Percentiles rank a stretch among this genome's conserved stretches.
Evolutionary conservation across 1,284 basidiomycete genomes (phyloP).

Genomic region (Microbotryomycetes sp.): DNA sequence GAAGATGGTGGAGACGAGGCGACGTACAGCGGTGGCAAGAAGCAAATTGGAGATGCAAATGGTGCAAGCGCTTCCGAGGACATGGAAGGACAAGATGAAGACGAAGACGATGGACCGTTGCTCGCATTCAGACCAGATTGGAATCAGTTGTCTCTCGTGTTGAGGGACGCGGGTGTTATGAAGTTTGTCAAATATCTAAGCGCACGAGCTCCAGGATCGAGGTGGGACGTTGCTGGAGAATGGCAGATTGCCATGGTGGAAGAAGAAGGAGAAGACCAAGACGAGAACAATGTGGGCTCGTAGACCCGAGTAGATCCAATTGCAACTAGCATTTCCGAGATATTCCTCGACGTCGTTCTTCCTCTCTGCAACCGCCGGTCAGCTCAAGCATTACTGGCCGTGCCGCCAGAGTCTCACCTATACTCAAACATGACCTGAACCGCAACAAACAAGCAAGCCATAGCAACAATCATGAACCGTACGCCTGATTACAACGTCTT

Average conservation of each 20-base stretch:
- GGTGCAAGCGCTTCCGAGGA: constrained; percentile 36
- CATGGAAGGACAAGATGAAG: constrained; percentile 29
- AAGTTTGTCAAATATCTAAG: constrained; percentile 90
- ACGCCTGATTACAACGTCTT: constrained; percentile 48
- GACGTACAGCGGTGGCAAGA: constrained; percentile 19
- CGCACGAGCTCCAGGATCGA: constrained; percentile 70
- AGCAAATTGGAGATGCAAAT: constrained; percentile 32
- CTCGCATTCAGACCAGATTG: constrained; percentile 84
- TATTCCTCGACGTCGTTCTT: constrained; percentile 56
- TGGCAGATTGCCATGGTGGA: constrained; percentile 61
- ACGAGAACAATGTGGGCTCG: background rate
- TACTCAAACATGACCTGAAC: constrained; percentile 96
- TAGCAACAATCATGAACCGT: constrained; percentile 57
- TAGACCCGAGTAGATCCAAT: background rate
- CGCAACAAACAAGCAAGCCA: constrained; percentile 66
- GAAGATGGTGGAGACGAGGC: constrained; percentile 37
- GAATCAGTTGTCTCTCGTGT: constrained; percentile 80
- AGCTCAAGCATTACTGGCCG: background rate
- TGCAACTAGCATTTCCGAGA: constrained; percentile 48
- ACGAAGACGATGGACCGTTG: constrained; percentile 67
- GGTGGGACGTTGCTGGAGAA: constrained; percentile 85
- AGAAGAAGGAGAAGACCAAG: constrained; percentile 44
- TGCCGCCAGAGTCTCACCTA: constrained; percentile 41
- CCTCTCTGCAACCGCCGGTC: constrained; percentile 42
- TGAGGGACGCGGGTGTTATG: constrained; percentile 90